Conservation (phyloP, 2,329 filamentous ascomycete genomes). For the Sarocladium brachiariae region DNA sequence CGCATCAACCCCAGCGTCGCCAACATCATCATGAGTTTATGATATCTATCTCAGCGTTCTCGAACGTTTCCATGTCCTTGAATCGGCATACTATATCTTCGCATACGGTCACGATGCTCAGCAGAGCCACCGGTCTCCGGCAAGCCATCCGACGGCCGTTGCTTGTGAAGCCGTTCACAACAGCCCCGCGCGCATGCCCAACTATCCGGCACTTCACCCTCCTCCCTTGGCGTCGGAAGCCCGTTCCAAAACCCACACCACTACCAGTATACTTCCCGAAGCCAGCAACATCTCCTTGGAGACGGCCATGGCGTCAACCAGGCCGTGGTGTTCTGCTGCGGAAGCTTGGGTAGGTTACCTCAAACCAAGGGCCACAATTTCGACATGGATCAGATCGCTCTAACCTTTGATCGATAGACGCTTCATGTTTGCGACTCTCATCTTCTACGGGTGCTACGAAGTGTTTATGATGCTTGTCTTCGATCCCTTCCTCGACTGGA, state of each 20-base stretch:
- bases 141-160: constrained; percentile 12
- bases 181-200: constrained; percentile 17
- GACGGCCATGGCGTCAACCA: constrained; percentile 5
- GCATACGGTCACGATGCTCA: constrained; percentile 12
- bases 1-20: neutral
- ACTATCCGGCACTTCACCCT: constrained; percentile 24
- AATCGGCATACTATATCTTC: neutral
- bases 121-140: constrained; percentile 16
- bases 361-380: neutral
- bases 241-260: constrained; percentile 11
- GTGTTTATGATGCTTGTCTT: constrained; percentile 40
- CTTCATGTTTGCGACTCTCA: constrained; percentile 23
- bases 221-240: constrained; percentile 24
- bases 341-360: constrained; percentile 22
- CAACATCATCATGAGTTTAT: constrained; percentile 7
- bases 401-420: neutral
- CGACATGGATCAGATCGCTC: neutral
- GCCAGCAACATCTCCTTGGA: constrained; percentile 1
- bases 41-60: neutral
- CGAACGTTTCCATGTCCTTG: neutral
- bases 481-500: constrained; percentile 35
- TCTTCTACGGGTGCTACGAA: constrained; percentile 32
- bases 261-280: constrained; percentile 28
- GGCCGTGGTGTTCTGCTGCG: constrained; percentile 17
- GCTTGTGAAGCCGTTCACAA: constrained; percentile 14